A percentile compares a stretch with the other conserved stretches of the same genome.
These are phyloP conservation scores for Spiromastix sp. DNA, from an alignment of 2,329 filamentous ascomycete genomes.

Conservation along the genomic window DNA sequence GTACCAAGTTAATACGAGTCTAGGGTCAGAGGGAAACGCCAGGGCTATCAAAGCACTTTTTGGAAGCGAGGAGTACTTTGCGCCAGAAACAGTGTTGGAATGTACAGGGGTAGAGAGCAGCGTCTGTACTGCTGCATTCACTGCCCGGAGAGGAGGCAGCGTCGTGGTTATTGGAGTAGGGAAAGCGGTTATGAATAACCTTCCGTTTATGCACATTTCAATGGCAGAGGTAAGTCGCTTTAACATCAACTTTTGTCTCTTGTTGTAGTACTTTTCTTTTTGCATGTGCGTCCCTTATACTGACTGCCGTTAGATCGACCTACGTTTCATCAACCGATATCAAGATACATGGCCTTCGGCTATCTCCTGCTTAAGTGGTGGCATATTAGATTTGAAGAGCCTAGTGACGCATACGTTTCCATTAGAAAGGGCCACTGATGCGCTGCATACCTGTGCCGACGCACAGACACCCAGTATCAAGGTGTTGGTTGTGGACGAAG, in stretches of 20 bases:
- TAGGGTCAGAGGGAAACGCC: constrained; percentile 42
- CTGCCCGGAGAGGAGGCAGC: constrained; percentile 47
- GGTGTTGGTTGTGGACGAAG: constrained; percentile 48
- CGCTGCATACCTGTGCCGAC: constrained; percentile 44
- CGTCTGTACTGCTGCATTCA: constrained; percentile 48
- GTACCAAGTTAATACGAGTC: constrained; percentile 41
- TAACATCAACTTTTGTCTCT: too few species aligned
- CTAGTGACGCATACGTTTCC: constrained; percentile 55
- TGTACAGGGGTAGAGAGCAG: constrained; percentile 58
- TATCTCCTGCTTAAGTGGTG: constrained; percentile 49
- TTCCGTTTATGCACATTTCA: constrained; percentile 57
- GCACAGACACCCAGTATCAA: constrained; percentile 47
- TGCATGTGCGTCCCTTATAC: background rate
- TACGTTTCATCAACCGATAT: constrained; percentile 63
- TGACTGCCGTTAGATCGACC: constrained; percentile 44
- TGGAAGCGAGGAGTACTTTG: constrained; percentile 43
- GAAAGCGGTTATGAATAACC: constrained; percentile 50
- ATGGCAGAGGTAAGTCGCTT: constrained; percentile 38
- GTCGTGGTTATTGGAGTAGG: constrained; percentile 58
- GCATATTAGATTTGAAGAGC: constrained; percentile 50
- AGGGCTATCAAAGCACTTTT: constrained; percentile 45
- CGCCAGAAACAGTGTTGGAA: constrained; percentile 51
- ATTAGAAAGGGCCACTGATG: constrained; percentile 51
- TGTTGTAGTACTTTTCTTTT: constrained; percentile 2
- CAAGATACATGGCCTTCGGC: constrained; percentile 59